Evolutionary conservation across 108 stramenopile genomes (phyloP).

Genomic region (Cyclostephanos invisitatus): DNA sequence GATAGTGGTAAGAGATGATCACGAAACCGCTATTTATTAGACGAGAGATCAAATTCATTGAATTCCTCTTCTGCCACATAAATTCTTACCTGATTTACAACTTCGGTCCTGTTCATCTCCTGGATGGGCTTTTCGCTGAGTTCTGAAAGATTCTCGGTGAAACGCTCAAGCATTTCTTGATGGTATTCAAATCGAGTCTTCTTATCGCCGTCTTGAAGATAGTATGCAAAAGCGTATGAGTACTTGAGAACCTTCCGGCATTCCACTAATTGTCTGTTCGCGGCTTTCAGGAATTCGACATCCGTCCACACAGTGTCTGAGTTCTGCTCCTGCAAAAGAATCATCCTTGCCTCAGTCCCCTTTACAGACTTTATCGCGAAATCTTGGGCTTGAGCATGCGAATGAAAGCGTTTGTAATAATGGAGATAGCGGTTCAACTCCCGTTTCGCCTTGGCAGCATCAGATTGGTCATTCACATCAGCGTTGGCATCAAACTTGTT

Average conservation of each 20-base stretch:
- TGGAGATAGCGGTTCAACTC: constrained; percentile 98
- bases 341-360: constrained; percentile 90
- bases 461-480: constrained; percentile 58
- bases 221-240: constrained; percentile 94
- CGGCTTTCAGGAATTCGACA: constrained; percentile 95
- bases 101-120: constrained; percentile 92
- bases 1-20: constrained; percentile 22
- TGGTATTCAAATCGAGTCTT: constrained; percentile 97
- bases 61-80: not conserved
- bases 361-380: constrained; percentile 90
- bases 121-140: constrained; percentile 80
- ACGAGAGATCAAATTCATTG: not conserved
- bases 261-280: constrained; percentile 95
- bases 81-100: constrained; percentile 84
- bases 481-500: constrained; percentile 76
- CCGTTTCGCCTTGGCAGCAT: constrained; percentile 86
- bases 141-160: constrained; percentile 94
- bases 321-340: constrained; percentile 89
- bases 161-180: constrained; percentile 97
- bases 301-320: constrained; percentile 86
- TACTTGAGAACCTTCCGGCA: constrained; percentile 97
- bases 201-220: constrained; percentile 59
- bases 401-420: constrained; percentile 97
- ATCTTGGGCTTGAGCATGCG: constrained; percentile 89
- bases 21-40: not conserved